Percentiles rank a stretch among this genome's conserved stretches.
Conservation (phyloP, 345 rosid genomes). For the Abelmoschus esculentus region DNA sequence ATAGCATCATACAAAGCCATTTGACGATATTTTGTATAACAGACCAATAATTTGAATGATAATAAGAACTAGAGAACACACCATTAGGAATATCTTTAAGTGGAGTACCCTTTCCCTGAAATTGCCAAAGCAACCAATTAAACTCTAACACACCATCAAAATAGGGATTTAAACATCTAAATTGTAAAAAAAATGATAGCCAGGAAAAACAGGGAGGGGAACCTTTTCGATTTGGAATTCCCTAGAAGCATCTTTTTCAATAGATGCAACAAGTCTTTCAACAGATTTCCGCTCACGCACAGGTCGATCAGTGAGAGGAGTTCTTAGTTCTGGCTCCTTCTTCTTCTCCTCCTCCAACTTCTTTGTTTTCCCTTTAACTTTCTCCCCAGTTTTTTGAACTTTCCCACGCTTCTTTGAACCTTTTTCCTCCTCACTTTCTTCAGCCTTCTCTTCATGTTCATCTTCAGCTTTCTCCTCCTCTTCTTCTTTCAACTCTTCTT, state of each 20-base stretch:
- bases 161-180: not conserved
- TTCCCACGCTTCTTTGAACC: constrained; percentile 36
- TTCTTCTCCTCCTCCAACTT: constrained; percentile 29
- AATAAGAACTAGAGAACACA: constrained; percentile 22
- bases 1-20: not conserved
- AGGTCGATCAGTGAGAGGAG: constrained; percentile 76
- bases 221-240: constrained; percentile 83
- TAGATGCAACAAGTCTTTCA: constrained; percentile 79
- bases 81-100: constrained; percentile 94
- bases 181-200: not conserved
- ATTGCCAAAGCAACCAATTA: constrained; percentile 24
- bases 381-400: constrained; percentile 30
- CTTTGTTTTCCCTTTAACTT: constrained; percentile 39
- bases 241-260: constrained; percentile 61
- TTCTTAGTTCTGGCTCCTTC: constrained; percentile 41
- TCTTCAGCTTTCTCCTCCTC: constrained; percentile 13
- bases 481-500: constrained; percentile 15
- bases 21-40: not conserved
- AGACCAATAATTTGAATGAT: not conserved
- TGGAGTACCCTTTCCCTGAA: constrained; percentile 81
- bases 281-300: constrained; percentile 90
- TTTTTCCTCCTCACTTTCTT: constrained; percentile 32
- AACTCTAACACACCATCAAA: constrained; percentile 13
- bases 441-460: constrained; percentile 17
- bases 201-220: not conserved